Percentiles rank a stretch among this genome's conserved stretches.
phyloP scores from a whole-genome alignment of 2,329 filamentous ascomycete species.

The Albifimbria verrucaria region DNA sequence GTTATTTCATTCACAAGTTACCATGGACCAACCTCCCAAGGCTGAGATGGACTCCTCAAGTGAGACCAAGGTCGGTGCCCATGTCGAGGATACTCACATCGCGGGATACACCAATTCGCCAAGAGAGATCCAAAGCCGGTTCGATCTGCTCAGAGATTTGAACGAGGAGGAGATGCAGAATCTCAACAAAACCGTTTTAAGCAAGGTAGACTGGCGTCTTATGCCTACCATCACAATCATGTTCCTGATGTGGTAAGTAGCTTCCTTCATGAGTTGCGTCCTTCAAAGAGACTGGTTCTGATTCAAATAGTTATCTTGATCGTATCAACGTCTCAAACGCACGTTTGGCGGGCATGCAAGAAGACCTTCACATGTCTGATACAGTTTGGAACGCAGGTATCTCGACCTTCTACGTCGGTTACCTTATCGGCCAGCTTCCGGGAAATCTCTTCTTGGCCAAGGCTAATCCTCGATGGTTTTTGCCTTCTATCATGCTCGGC shows the following conservation, averaged over 20 bases:
- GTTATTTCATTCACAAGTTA: neutral
- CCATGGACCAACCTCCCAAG: neutral
- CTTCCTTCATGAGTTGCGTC: neutral
- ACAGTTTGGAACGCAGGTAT: neutral
- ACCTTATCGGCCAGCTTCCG: neutral
- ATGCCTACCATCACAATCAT: constrained; percentile 1
- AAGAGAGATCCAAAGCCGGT: neutral
- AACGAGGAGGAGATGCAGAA: neutral
- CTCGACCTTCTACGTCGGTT: constrained; percentile 1
- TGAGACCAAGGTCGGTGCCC: neutral
- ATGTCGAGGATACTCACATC: neutral
- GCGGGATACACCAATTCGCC: neutral
- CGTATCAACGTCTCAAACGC: constrained; percentile 2
- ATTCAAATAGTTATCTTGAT: constrained; percentile 1
- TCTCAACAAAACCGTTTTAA: neutral
- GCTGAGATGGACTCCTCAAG: neutral
- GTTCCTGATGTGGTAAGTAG: constrained; percentile 2
- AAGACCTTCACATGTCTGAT: constrained; percentile 3
- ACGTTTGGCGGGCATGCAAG: constrained; percentile 1
- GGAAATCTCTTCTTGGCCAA: constrained; percentile 1
- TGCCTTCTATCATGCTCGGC: constrained; percentile 1
- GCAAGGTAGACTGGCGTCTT: neutral
- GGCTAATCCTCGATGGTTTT: neutral
- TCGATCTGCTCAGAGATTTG: neutral
- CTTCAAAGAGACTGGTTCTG: neutral